phyloP scores from a whole-genome alignment of 2,329 filamentous ascomycete genomes.

The Tolypocladium guangdongense region DNA sequence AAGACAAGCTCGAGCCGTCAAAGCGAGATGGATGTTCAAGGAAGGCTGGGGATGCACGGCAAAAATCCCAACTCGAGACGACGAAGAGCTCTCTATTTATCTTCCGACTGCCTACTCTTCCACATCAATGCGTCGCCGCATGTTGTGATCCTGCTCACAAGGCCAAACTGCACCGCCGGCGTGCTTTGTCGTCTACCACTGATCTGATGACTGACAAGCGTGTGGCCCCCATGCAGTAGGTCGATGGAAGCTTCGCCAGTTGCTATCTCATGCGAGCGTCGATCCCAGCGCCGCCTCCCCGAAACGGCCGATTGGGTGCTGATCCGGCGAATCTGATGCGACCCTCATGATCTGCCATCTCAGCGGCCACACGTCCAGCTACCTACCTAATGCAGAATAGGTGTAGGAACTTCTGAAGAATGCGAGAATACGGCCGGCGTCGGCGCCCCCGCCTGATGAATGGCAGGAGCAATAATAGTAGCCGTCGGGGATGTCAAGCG shows the following conservation, averaged over 20 bases:
- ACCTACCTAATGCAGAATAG: conserved; percentile 8
- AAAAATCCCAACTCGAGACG: background rate
- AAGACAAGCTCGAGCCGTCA: background rate
- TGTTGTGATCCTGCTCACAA: background rate
- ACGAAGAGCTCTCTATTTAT: background rate
- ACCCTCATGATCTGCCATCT: conserved; percentile 1
- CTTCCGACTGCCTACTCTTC: too few species aligned
- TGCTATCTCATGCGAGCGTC: conserved; percentile 5
- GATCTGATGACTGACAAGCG: background rate
- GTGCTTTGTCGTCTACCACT: background rate
- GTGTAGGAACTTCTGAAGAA: conserved; percentile 5
- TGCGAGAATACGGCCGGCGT: background rate
- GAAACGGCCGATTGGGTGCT: conserved; percentile 3
- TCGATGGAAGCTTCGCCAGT: background rate
- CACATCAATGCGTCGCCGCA: too few species aligned
- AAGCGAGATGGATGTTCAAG: background rate
- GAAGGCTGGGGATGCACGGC: background rate
- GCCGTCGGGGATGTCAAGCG: background rate
- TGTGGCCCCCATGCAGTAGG: conserved; percentile 1
- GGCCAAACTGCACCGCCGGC: background rate
- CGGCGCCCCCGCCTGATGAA: too few species aligned
- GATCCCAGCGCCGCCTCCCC: conserved; percentile 6
- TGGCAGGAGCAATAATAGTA: too few species aligned
- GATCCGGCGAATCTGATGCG: conserved; percentile 2
- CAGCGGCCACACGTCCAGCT: background rate